Evolutionary conservation across 192 early-diverging fungal genomes (phyloP), one percentile per base, ranked within the genome.

Genomic region (Lobulomyces angularis): DNA sequence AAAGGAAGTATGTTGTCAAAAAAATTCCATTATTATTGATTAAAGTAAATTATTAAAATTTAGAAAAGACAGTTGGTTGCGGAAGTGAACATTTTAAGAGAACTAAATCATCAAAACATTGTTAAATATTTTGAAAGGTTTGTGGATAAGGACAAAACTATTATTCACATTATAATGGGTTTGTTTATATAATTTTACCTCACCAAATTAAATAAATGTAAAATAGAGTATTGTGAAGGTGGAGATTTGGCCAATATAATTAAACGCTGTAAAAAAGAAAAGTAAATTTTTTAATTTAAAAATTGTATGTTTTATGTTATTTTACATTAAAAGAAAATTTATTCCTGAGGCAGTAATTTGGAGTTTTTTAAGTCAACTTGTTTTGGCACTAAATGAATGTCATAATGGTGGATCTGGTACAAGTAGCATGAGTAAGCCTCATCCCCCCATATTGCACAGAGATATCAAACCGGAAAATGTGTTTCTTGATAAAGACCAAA

Each of bases 381-480:
- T 77, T 8, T 46, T 68, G 24, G 82, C 82, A 1, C 48, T 84
- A 1, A 62, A 79, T 32, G 80, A 82, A 41, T 84, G 82, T 43
- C 82, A 84, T 41, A 58, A 64, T 37, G 73, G 70, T 19, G 33
- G 46, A 3, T 42, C 19, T 21, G 45, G 43, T 11, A 48, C 34
- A 38, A 53, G 30, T 42, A 56, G 27, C 43, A 44, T 3, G 45
- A 48, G 27, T 8, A 34, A 57, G 11, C 45, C 63, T 0, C 62
- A 68, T 22, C 57, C 65, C 2, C 53, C 62, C 1, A 71, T 83
- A 29, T 53, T 83, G 18, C 81, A 83, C 47, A 62, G 81, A 26
- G 82, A 84, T 42, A 52, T 84, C 28, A 84, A 84, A 41, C 82
- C 82, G 0, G 82, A 82, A 25, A 84, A 82, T 50, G 79, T 84